Evolutionary conservation across 2,329 filamentous ascomycete genomes (phyloP).

Genomic region (Aureobasidium leucospermi): DNA sequence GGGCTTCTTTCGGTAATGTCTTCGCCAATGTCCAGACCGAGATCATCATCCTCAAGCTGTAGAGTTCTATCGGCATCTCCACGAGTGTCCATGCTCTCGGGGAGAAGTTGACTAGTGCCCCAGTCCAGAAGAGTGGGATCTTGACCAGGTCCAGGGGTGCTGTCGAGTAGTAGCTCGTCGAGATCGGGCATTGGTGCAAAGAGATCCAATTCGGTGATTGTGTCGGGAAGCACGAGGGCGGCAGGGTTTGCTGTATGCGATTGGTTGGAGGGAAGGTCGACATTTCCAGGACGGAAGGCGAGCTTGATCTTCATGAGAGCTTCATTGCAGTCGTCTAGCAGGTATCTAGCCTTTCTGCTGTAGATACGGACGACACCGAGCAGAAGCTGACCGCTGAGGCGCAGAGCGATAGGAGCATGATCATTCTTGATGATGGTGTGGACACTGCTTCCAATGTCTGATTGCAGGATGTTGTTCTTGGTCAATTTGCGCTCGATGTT

Average conservation of each 20-base stretch:
- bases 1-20: slow-evolving; percentile 51
- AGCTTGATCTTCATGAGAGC: slow-evolving; percentile 97
- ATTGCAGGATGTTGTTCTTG: slow-evolving; percentile 91
- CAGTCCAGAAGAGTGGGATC: slow-evolving; percentile 46
- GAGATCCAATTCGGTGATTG: slow-evolving; percentile 86
- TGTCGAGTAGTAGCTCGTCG: slow-evolving; percentile 60
- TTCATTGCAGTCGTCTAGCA: slow-evolving; percentile 96
- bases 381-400: slow-evolving; percentile 86
- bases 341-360: slow-evolving; percentile 90
- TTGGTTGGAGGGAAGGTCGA: slow-evolving; percentile 77
- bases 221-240: slow-evolving; percentile 81
- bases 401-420: slow-evolving; percentile 89
- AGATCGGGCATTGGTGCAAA: slow-evolving; percentile 73
- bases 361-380: slow-evolving; percentile 97
- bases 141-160: slow-evolving; percentile 25
- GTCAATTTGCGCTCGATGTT: slow-evolving; percentile 98
- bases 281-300: slow-evolving; percentile 94
- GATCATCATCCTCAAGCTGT: slow-evolving; percentile 49
- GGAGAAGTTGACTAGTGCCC: slow-evolving; percentile 69
- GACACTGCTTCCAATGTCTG: slow-evolving; percentile 90
- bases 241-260: slow-evolving; percentile 71
- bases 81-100: slow-evolving; percentile 54
- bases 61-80: slow-evolving; percentile 24
- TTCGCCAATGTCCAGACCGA: slow-evolving; percentile 57
- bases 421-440: slow-evolving; percentile 88